These are phyloP conservation scores for Yueomyces sinensis DNA, from an alignment of 805 yeast genomes.

Conservation along the genomic window DNA sequence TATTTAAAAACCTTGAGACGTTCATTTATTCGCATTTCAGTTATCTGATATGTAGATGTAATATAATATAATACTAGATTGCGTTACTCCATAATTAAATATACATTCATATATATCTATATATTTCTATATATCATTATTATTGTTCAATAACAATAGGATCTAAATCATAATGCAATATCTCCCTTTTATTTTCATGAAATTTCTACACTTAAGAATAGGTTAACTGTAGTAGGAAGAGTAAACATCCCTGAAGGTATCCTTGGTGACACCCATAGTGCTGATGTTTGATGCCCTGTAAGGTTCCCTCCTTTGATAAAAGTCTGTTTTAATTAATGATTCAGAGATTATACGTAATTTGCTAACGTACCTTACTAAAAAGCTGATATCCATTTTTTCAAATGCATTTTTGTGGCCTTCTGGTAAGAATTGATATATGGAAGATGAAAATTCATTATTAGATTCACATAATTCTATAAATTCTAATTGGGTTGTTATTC, in stretches of 20 bases:
- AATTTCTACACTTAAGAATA: too few relatives aligned
- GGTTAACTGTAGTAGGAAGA: too few relatives aligned
- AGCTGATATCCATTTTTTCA: constrained; percentile 6
- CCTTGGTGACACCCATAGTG: constrained; percentile 14
- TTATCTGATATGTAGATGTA: too few relatives aligned
- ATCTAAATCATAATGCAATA: too few relatives aligned
- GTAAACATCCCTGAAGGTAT: constrained; percentile 5
- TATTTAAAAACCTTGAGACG: too few relatives aligned
- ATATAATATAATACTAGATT: too few relatives aligned
- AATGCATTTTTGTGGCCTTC: constrained; percentile 7
- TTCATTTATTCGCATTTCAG: too few relatives aligned
- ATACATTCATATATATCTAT: too few relatives aligned
- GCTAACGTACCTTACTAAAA: constrained; percentile 6
- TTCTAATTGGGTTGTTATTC: constrained; percentile 9
- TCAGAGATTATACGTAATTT: constrained; percentile 19
- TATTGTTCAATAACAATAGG: too few relatives aligned
- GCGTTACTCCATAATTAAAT: too few relatives aligned
- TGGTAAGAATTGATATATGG: background rate
- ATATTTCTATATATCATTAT: too few relatives aligned
- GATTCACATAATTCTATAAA: constrained; percentile 4
- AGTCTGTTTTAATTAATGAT: constrained; percentile 19
- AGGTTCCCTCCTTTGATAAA: constrained; percentile 13
- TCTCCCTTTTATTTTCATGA: too few relatives aligned
- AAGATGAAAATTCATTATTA: background rate
- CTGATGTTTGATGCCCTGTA: constrained; percentile 7